Evolutionary conservation across 1,284 basidiomycete species (phyloP).

Genomic region (Ceratobasidium sp.): DNA sequence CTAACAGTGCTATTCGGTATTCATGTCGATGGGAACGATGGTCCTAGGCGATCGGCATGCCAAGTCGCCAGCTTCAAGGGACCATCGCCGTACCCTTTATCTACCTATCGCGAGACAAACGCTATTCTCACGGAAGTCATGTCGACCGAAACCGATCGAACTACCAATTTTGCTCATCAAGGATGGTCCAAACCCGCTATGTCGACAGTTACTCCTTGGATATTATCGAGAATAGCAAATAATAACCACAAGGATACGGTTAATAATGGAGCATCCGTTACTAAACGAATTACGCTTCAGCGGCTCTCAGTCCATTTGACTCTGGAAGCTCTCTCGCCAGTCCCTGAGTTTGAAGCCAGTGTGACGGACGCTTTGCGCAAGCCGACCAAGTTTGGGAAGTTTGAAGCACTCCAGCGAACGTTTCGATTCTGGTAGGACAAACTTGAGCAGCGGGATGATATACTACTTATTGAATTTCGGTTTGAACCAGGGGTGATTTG

Average conservation of each 20-base stretch:
- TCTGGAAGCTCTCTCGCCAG: background rate
- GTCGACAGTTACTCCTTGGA: slow-evolving; percentile 9
- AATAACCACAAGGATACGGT: background rate
- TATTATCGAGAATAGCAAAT: background rate
- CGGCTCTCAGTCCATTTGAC: background rate
- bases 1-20: no score
- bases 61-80: no score
- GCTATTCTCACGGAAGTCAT: background rate
- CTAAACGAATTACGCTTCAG: background rate
- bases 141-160: background rate
- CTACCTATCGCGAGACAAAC: no score
- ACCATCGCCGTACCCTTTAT: no score
- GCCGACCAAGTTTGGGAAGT: slow-evolving; percentile 7
- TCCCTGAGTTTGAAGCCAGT: background rate
- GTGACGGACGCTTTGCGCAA: background rate
- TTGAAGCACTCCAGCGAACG: no score
- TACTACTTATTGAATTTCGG: no score
- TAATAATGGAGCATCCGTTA: background rate
- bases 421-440: no score
- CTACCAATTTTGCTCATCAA: slow-evolving; percentile 16
- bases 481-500: no score
- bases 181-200: slow-evolving; percentile 13
- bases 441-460: no score
- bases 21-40: no score
- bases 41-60: no score